Conservation (phyloP, 768 basidiomycete species). For the Mycena kentingensis region DNA sequence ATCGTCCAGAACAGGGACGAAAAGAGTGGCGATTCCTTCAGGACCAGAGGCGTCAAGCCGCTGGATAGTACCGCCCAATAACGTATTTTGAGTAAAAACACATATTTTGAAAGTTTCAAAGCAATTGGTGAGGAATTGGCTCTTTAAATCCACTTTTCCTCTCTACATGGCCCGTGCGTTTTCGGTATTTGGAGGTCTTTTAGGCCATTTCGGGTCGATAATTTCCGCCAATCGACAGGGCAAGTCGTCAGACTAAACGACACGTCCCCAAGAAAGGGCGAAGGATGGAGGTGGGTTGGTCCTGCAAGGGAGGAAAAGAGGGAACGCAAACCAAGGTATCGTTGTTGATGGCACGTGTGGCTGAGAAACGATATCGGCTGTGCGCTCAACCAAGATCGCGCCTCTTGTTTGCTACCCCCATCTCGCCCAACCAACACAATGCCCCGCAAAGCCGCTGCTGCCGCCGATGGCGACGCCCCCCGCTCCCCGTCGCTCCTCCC, state of each 20-base stretch:
- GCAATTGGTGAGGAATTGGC: not conserved
- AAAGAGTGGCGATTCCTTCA: too few species aligned
- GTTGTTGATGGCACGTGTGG: not conserved
- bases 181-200: not conserved
- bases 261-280: not conserved
- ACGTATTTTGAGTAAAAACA: too few species aligned
- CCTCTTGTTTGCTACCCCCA: conserved; percentile 1
- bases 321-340: not conserved
- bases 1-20: too few species aligned
- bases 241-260: not conserved
- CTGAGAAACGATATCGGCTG: too few species aligned
- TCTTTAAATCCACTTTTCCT: not conserved
- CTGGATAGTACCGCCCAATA: too few species aligned
- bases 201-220: not conserved
- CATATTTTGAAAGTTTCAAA: not conserved
- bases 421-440: not conserved
- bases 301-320: not conserved
- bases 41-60: too few species aligned
- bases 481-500: not conserved
- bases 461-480: not conserved
- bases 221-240: not conserved
- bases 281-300: not conserved
- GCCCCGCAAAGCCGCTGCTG: conserved; percentile 4
- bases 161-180: not conserved
- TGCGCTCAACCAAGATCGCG: too few species aligned